Conservation (phyloP, 345 rosid species). For the Stellera chamaejasme region DNA sequence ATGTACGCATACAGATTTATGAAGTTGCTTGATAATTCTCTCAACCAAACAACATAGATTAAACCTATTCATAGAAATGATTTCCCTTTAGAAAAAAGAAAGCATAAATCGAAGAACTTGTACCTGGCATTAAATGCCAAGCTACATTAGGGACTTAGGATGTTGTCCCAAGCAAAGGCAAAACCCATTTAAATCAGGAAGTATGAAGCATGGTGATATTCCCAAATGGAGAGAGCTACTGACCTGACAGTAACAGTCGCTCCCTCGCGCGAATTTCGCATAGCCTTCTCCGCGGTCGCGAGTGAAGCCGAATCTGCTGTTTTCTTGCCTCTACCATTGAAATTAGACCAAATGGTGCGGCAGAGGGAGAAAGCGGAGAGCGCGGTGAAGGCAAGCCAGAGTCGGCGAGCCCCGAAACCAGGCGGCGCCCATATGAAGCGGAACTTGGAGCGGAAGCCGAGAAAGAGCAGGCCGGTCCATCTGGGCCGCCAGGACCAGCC, state of each 20-base stretch:
- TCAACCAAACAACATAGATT: too few species aligned
- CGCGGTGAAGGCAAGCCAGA: conserved; percentile 92
- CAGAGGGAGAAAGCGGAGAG: conserved; percentile 76
- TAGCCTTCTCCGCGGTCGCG: conserved; percentile 2
- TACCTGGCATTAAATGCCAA: too few species aligned
- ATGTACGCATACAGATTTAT: too few species aligned
- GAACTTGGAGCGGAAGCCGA: conserved; percentile 72
- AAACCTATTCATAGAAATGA: too few species aligned
- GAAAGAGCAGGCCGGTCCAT: conserved; percentile 78
- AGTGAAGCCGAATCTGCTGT: conserved; percentile 15
- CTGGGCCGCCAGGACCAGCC: conserved; percentile 99
- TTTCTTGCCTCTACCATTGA: conserved; percentile 31
- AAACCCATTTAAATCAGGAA: too few species aligned
- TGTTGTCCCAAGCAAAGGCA: too few species aligned
- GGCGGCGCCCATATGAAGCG: conserved; percentile 90
- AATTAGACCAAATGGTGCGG: conserved; percentile 61
- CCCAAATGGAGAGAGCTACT: conserved; percentile 3
- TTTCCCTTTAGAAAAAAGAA: too few species aligned
- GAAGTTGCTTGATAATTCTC: too few species aligned
- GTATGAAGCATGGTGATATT: too few species aligned
- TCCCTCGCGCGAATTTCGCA: conserved; percentile 20
- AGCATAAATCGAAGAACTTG: too few species aligned
- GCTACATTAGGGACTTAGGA: too few species aligned
- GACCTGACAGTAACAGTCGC: conserved; percentile 26
- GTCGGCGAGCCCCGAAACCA: conserved; percentile 88